Base-by-base conservation (phyloP, 371 early-diverging fungal species). In the Lichtheimia ramosa region DNA sequence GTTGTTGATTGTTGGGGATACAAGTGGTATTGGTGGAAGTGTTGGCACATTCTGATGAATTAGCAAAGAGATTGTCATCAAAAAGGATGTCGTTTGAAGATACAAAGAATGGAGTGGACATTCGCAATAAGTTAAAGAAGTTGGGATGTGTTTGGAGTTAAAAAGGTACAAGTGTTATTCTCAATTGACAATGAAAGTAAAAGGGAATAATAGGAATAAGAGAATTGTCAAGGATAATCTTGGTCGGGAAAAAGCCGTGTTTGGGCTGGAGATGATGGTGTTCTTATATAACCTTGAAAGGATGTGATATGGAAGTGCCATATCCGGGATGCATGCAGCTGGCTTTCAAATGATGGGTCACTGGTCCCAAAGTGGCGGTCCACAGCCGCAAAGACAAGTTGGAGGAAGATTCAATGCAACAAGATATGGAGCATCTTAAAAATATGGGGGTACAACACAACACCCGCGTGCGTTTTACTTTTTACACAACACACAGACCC, bases 241-340 rank as follows among this genome's bases (percentile, higher is more conserved):
- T 21, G 50, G 25, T 50, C 34, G 34, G 34, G 34, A 34, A 34
- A 34, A 34, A 34, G 34, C 34, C 34, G 39, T 53, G 20, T 27
- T 39, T 20, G 18, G 25, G 25, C 53, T 24, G 39, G 53, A 53
- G 39, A 15, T 20, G 13, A 39, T 25, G 34, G 15, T 25, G 39
- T 20, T 52, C 27, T 53, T 53, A 53, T 53, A 53, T 46, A 39
- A 25, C 27, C 27, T 53, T 39, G 21, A 14, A 25, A 21, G 53
- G 34, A 34, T 34, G 34, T 34, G 34, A 10, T 34, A 10, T 34
- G 34, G 5, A 34, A 21, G 34, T 39, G 34, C 53, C 53, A 53
- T 25, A 34, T 53, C 53, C 23, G 53, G 53, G 27, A 53, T 20
- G 53, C 39, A 39, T 53, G 53, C 53, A 39, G 53, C 53, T 53